phyloP scores from a whole-genome alignment of 192 early-diverging fungal genomes.

The Backusella macrospora region DNA sequence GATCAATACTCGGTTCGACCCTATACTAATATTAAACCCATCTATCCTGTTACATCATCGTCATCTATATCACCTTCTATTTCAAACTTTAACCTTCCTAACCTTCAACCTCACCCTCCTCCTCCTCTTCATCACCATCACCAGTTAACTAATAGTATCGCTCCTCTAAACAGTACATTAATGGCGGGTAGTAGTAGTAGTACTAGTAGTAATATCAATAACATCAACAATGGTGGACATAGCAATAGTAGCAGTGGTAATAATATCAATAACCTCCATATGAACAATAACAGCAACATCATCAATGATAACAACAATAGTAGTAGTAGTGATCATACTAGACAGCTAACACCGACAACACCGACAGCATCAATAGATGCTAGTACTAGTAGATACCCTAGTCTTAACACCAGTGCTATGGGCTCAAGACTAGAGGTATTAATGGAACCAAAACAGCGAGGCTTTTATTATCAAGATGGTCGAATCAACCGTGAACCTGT shows the following conservation, averaged over 20 bases:
- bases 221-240: not conserved
- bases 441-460: conserved; percentile 33
- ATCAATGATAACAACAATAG: not conserved
- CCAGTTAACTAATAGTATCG: not conserved
- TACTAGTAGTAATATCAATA: not conserved
- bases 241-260: not conserved
- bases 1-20: conserved; percentile 18
- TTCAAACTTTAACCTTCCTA: not conserved
- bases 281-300: not conserved
- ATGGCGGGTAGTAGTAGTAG: not conserved
- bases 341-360: not conserved
- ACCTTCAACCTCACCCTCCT: not conserved
- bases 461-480: conserved; percentile 38
- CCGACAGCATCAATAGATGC: no score
- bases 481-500: conserved; percentile 31
- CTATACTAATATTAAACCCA: conserved; percentile 10
- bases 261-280: not conserved
- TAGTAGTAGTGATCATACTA: not conserved
- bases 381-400: not conserved
- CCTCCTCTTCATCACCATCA: not conserved
- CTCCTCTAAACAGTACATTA: not conserved
- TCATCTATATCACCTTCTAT: not conserved
- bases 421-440: conserved; percentile 3
- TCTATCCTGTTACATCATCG: conserved; percentile 10
- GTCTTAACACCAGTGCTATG: not conserved